Base-by-base conservation (phyloP, 2,329 filamentous ascomycete species). In the Cytospora schulzeri region DNA sequence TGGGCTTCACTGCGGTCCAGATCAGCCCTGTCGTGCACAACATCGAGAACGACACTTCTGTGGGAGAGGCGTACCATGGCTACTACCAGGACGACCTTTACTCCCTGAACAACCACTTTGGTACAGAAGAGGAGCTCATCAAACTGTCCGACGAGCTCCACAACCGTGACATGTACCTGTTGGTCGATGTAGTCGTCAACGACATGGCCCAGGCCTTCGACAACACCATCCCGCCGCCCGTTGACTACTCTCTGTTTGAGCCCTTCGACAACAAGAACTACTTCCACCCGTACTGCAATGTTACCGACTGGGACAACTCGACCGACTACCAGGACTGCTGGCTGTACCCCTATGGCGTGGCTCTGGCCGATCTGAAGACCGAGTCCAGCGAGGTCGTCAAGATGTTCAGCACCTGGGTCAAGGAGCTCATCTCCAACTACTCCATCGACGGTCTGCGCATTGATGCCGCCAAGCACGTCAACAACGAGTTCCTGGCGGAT, bases 291-390 rank as follows among this genome's bases (percentile, higher is more conserved):
- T 84, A 81, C 70, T 91, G 88, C 74, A 70, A 85, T 64, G 73
- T 75, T 60, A 80, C 80, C 65, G 71, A 88, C 72, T 88, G 86
- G 74, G 71, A 73, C 45, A 75, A 88, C 71, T 77, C 85, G 67
- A 77, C 72, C 53, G 75, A 77, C 68, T 71, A 80, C 65, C 77
- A 82, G 68, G 69, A 75, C 64, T 90, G 87, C 76, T 76, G 74
- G 74, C 75, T 83, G 22, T 82, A 82, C 24, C 79, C 82, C 64
- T 77, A 76, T n/a, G 80, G 78, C 19, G 81, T 85, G n/a, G 78
- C 81, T 0, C 81, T 91, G 0, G 86, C 88, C 0, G 88, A 91
- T 68, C 73, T 91, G 15, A 77, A 85, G 63, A 91, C 88, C 0
- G 79, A 83, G 51, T 76, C 79, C 33, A 60, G 75, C 0, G 73